Percentiles rank a stretch among this genome's conserved stretches.
phyloP scores from a whole-genome alignment of 257 asterid genomes.

The Eustoma russellianum region DNA sequence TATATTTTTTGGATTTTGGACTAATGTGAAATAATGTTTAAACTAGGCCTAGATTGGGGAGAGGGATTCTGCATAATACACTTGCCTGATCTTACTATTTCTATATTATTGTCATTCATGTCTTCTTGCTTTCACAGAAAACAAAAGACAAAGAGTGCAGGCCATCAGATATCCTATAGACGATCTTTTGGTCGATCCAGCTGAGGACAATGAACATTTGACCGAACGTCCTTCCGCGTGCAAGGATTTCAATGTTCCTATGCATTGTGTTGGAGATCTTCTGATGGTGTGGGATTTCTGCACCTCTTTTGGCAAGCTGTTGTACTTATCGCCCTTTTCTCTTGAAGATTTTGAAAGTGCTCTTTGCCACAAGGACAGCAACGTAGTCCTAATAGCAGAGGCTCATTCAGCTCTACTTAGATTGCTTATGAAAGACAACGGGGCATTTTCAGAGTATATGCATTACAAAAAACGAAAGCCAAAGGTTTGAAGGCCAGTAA shows the following conservation, averaged over 20 bases:
- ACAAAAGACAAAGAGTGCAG: slow-evolving; percentile 34
- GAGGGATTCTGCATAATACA: no score
- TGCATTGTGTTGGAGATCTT: slow-evolving; percentile 75
- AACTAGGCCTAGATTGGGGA: no score
- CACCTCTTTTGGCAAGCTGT: slow-evolving; percentile 63
- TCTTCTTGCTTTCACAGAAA: slow-evolving; percentile 22
- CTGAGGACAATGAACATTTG: slow-evolving; percentile 53
- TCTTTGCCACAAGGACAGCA: slow-evolving; percentile 67
- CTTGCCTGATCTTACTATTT: no score
- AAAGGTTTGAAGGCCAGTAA: slow-evolving; percentile 39
- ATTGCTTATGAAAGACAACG: slow-evolving; percentile 61
- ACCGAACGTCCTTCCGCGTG: slow-evolving; percentile 54
- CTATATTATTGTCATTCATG: background rate
- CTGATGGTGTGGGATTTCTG: slow-evolving; percentile 95
- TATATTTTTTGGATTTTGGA: no score
- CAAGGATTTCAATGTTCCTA: slow-evolving; percentile 61
- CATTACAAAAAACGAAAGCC: slow-evolving; percentile 55
- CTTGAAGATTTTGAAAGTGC: slow-evolving; percentile 90
- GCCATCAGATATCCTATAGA: slow-evolving; percentile 68
- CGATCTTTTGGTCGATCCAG: slow-evolving; percentile 63
- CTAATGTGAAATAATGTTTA: no score
- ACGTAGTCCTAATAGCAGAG: slow-evolving; percentile 62
- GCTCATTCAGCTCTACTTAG: slow-evolving; percentile 71
- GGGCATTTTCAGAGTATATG: slow-evolving; percentile 35
- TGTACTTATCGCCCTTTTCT: slow-evolving; percentile 73